A percentile compares a stretch with the other conserved stretches of the same genome.
These are phyloP conservation scores for Theileria parva DNA, from an alignment of 169 alveolate genomes.

Conservation along the genomic window DNA sequence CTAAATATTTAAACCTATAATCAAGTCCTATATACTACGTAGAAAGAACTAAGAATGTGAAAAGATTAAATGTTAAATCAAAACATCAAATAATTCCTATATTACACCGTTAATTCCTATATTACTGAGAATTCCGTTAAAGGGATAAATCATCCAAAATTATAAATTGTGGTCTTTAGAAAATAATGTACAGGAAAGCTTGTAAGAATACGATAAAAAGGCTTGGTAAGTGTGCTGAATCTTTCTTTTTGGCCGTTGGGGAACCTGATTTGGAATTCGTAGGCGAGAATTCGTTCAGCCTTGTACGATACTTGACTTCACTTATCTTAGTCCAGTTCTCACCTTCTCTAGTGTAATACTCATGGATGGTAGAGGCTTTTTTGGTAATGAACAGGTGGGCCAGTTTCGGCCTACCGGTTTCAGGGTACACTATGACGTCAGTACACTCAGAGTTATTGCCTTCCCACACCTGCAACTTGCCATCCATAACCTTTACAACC, in stretches of 20 bases:
- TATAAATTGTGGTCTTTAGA: too few relatives aligned
- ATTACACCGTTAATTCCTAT: too few relatives aligned
- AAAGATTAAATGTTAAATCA: too few relatives aligned
- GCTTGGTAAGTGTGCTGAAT: background rate
- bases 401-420: background rate
- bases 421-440: constrained; percentile 1
- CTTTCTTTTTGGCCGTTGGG: background rate
- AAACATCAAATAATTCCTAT: too few relatives aligned
- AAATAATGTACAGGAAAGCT: too few relatives aligned
- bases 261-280: background rate
- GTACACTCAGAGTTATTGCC: background rate
- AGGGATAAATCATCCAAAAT: too few relatives aligned
- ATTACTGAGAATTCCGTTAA: too few relatives aligned
- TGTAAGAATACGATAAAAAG: background rate
- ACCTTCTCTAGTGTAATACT: background rate
- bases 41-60: too few relatives aligned
- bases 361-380: background rate
- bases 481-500: background rate
- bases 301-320: background rate
- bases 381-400: background rate
- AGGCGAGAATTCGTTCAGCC: background rate
- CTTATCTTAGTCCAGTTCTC: background rate
- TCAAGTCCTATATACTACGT: too few relatives aligned
- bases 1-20: background rate
- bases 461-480: background rate